Evolutionary conservation across 2,329 filamentous ascomycete genomes (phyloP).

Genomic region (Thielaviopsis punctulata): DNA sequence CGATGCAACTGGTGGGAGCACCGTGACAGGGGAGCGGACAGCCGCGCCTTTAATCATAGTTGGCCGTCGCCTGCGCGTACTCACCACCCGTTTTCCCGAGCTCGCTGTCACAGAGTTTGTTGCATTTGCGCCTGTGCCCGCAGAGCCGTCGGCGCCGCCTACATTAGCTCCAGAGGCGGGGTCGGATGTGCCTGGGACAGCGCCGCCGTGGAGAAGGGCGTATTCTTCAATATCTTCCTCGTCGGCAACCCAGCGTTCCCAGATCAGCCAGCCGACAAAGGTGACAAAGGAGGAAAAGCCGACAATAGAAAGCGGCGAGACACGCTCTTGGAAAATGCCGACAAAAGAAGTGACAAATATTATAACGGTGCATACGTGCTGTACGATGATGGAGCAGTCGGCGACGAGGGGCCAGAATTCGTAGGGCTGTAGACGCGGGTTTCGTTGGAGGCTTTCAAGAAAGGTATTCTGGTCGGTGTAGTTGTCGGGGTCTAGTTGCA

Average conservation of each 20-base stretch:
- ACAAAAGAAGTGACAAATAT: conserved; percentile 93
- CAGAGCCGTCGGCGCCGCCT: background rate
- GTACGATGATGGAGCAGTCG: conserved; percentile 89
- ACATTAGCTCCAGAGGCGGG: background rate
- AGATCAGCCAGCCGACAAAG: conserved; percentile 73
- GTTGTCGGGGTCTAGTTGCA: conserved; percentile 69
- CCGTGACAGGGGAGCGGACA: conserved; percentile 9
- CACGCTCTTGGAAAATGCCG: conserved; percentile 68
- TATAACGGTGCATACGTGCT: conserved; percentile 86
- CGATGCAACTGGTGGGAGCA: conserved; percentile 14
- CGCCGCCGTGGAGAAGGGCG: conserved; percentile 16
- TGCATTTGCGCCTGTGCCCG: background rate
- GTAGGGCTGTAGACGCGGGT: conserved; percentile 83
- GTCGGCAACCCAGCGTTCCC: conserved; percentile 77
- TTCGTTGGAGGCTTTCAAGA: conserved; percentile 85
- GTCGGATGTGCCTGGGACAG: background rate
- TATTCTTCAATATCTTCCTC: conserved; percentile 36
- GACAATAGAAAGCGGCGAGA: conserved; percentile 81
- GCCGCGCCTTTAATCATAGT: conserved; percentile 12
- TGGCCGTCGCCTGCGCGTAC: conserved; percentile 7
- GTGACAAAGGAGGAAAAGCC: conserved; percentile 71
- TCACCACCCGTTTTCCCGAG: conserved; percentile 9
- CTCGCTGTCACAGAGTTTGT: conserved; percentile 3
- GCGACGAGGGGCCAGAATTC: conserved; percentile 96
- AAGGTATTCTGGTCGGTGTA: conserved; percentile 97